Percentiles rank a stretch among this genome's conserved stretches.
Evolutionary conservation across 179 eudicot genomes (phyloP).

Genomic region (Nepenthes alata): DNA sequence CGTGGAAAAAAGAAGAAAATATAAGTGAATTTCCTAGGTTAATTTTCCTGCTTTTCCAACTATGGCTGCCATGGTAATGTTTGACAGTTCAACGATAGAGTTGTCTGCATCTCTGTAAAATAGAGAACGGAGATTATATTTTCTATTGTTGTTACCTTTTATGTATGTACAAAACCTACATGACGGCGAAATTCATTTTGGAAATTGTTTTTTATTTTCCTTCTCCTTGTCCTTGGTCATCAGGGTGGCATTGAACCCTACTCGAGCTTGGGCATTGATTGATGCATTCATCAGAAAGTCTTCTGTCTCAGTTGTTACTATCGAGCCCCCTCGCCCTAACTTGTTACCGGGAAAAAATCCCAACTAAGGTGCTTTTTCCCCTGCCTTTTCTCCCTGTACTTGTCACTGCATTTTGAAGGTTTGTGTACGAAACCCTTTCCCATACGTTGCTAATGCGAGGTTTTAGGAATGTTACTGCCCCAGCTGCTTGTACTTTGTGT

Average conservation of each 20-base stretch:
- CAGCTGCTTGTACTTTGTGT: too few relatives aligned
- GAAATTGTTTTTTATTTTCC: constrained; percentile 2
- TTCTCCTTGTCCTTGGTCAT: constrained; percentile 7
- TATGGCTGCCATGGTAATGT: too few relatives aligned
- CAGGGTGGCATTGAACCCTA: constrained; percentile 86
- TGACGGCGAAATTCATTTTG: background rate
- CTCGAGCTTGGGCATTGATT: constrained; percentile 79
- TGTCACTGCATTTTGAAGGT: too few relatives aligned
- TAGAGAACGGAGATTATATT: too few relatives aligned
- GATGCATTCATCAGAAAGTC: constrained; percentile 10
- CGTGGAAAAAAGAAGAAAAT: background rate
- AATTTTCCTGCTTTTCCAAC: background rate
- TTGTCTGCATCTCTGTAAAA: background rate
- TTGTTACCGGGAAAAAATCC: too few relatives aligned
- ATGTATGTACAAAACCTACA: background rate
- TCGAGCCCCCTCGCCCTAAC: too few relatives aligned
- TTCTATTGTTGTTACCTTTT: too few relatives aligned
- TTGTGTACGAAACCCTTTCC: too few relatives aligned
- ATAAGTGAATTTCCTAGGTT: background rate
- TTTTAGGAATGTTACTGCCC: too few relatives aligned
- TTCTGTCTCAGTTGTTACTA: background rate
- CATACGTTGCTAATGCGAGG: too few relatives aligned
- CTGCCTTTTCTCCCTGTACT: too few relatives aligned
- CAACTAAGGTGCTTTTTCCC: too few relatives aligned
- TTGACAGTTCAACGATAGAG: background rate